These are phyloP conservation scores for Exsudoporus frostii DNA, from an alignment of 768 basidiomycete genomes.

Conservation along the genomic window DNA sequence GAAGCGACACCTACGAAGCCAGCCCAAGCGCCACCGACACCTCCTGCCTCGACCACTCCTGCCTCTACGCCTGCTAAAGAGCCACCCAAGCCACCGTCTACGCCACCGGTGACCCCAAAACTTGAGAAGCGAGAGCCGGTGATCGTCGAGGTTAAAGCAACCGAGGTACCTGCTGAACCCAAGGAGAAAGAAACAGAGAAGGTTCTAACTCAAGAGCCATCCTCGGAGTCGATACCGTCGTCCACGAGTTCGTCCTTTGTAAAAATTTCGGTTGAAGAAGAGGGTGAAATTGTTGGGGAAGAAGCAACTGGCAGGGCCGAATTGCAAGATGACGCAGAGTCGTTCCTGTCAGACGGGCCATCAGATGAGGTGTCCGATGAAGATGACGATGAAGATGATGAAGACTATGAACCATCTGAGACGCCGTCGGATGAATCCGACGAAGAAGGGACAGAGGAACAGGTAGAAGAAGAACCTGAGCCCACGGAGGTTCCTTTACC, in stretches of 20 bases:
- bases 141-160: neutral
- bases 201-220: slow-evolving; percentile 10
- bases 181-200: slow-evolving; percentile 12
- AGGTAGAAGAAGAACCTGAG: slow-evolving; percentile 21
- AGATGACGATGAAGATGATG: slow-evolving; percentile 14
- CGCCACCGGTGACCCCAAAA: neutral
- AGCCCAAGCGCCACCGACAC: neutral
- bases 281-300: slow-evolving; percentile 19
- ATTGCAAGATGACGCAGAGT: slow-evolving; percentile 33
- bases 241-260: slow-evolving; percentile 46
- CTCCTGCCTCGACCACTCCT: slow-evolving; percentile 11
- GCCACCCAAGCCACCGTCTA: neutral
- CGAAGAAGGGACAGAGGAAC: slow-evolving; percentile 21
- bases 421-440: slow-evolving; percentile 11
- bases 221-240: slow-evolving; percentile 39
- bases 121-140: neutral
- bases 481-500: slow-evolving; percentile 20
- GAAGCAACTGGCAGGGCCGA: slow-evolving; percentile 26
- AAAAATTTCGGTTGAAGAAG: slow-evolving; percentile 35
- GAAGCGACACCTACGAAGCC: slow-evolving; percentile 15
- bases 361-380: slow-evolving; percentile 25
- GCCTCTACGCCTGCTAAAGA: slow-evolving; percentile 13
- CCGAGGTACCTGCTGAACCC: neutral
- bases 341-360: slow-evolving; percentile 25
- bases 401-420: slow-evolving; percentile 5